Base-by-base conservation (phyloP, 2,329 filamentous ascomycete species). In the Xylaria sp. region DNA sequence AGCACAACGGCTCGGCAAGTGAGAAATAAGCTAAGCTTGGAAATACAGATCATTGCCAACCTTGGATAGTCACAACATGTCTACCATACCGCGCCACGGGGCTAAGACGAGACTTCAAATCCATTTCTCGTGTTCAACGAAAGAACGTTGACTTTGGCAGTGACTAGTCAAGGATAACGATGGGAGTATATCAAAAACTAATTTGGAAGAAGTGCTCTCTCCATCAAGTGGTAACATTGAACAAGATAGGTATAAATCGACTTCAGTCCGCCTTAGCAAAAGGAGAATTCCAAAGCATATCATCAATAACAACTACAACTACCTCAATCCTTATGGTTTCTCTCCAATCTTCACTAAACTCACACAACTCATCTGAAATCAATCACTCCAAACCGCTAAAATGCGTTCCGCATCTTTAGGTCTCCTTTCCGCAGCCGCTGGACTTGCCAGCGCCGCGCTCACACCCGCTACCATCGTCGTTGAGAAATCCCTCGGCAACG, bases 1-100 rank as follows among this genome's bases (percentile, higher is more conserved):
- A 27, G 49, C 45, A 42, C 22, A 6, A 13, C 42, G 15, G 17
- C 33, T 20, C 25, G 13, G 22, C 60, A 1, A 10, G 42, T 56
- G 31, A 62, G 59, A 33, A 55, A 33, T 42, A 39, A 50, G 7
- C 2, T 42, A 39, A 50, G 7, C 2, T 25, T 9, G 5, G 33
- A 33, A 33, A 6, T 38, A 38, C 50, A 42, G 60, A 63, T 63
- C 51, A 50, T 63, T 63, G 22, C 60, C 33, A 29, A 56, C 50
- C 42, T 62, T 45, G 33, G 20, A 25, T 55, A 55, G 22, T 42
- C 42, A 47, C 7, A 6, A 42, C n/a, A 17, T 13, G 27, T 39
- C 29, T 47, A 77, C 79, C 42, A 77, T 80, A 72, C 79, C 64
- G 33, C 33, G 27, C 53, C 33, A 36, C 36, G 38, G 5, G 5